A percentile compares a stretch with the other conserved stretches of the same genome.
These are phyloP conservation scores for Cardamine resedifolia DNA, from an alignment of 345 rosid genomes.

Conservation along the genomic window DNA sequence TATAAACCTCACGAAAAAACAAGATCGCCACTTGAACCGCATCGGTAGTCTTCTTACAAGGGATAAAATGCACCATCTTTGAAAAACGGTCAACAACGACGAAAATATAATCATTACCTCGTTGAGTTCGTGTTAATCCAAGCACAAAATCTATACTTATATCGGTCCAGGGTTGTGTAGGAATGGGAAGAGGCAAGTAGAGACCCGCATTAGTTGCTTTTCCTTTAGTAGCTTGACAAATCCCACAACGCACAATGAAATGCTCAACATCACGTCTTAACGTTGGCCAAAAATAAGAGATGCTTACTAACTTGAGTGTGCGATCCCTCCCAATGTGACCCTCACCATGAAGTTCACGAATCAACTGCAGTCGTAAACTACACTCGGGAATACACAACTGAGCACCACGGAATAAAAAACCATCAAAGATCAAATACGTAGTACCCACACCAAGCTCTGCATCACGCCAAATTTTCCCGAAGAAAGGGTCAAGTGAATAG, in stretches of 20 bases:
- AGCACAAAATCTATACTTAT: neutral
- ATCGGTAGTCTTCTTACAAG: neutral
- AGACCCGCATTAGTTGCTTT: neutral
- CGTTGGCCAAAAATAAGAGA: neutral
- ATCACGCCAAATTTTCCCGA: neutral
- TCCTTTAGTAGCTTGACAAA: neutral
- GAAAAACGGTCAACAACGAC: neutral
- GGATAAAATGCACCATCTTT: neutral
- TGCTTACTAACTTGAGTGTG: neutral
- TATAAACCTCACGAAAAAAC: neutral
- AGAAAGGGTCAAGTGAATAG: neutral
- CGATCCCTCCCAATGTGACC: neutral
- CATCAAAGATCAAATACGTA: neutral
- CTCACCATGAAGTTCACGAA: neutral
- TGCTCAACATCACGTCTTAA: neutral
- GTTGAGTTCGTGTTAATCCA: neutral
- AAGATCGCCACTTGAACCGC: neutral
- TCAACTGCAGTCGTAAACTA: neutral
- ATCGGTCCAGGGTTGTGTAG: neutral
- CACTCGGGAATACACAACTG: neutral
- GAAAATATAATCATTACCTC: neutral
- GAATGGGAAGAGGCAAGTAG: neutral
- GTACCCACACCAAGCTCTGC: rapidly evolving
- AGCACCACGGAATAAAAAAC: neutral
- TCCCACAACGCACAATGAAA: neutral